Evolutionary conservation across 768 basidiomycete genomes (phyloP), one percentile per base, ranked within the genome.

Genomic region (Boletus fagicola): DNA sequence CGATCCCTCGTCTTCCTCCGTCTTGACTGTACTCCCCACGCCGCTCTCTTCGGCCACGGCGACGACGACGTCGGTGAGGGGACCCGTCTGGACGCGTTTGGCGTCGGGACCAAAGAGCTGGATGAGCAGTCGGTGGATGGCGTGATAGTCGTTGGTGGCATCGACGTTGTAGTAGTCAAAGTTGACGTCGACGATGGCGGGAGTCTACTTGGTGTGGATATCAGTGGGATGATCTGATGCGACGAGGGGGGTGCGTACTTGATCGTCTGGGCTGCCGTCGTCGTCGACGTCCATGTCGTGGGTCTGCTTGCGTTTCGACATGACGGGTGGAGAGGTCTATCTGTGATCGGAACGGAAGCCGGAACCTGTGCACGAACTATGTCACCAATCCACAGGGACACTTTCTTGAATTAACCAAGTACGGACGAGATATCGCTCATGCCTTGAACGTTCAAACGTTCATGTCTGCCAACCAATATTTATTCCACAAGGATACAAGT

Each of bases 151-250:
- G 64, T 91, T 74, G 26, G 71, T 80, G 3, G 90, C 84, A 62
- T 90, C 87, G 7, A 92, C 85, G 70, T 92, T 87, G 79, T 92
- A 95, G 70, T 97, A 98, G 62, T 97, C 94, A 67, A 98, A 98
- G 22, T 72, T 59, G 49, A 72, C 72, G 50, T 72, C 69, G 24
- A 68, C 61, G 18, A 65, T 31, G 10, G 55, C 59, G 13, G 60
- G 52, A 0, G 56, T 58, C 65, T 72, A 47, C 56, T 52, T 22
- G 42, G 51, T 30, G 44, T 56, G 39, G 28, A 38, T 8, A 9
- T 47, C 65, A 58, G 53, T 35, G 33, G 54, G 53, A 56, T 24
- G 12, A 12, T 12, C 16, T 1, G 6, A 11, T 7, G 10, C 18
- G 45, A 49, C 11, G 44, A 30, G 42, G 30, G 16, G n/a, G 13